phyloP scores from a whole-genome alignment of 176 grass and related monocot species.

The Phyllostachys edulis region DNA sequence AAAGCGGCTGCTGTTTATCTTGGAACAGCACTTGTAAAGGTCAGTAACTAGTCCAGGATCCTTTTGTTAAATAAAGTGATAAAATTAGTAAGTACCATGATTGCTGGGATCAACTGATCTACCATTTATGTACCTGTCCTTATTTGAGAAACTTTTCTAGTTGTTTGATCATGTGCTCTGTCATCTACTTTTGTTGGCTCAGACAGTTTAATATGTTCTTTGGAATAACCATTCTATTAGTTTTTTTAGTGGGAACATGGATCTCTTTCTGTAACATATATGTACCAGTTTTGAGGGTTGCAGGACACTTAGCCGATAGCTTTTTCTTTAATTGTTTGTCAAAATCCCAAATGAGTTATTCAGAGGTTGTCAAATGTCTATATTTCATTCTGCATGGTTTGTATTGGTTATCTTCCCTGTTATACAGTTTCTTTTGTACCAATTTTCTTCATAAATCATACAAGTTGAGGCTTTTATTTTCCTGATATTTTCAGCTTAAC shows the following conservation, averaged over 20 bases:
- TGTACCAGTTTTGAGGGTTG: neutral
- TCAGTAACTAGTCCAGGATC: conserved; percentile 25
- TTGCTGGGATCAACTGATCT: neutral
- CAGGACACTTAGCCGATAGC: neutral
- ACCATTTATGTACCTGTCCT: neutral
- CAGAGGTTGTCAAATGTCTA: neutral
- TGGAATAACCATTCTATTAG: neutral
- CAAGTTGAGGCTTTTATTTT: neutral
- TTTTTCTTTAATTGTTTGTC: neutral
- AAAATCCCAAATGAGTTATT: conserved; percentile 5
- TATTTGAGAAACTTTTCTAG: neutral
- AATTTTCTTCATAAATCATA: neutral
- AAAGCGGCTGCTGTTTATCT: conserved; percentile 94
- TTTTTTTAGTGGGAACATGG: neutral
- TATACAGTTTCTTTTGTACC: neutral
- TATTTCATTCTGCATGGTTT: conserved; percentile 13
- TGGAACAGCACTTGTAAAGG: conserved; percentile 89
- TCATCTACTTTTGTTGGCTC: conserved; percentile 7
- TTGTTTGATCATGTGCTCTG: neutral
- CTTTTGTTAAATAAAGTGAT: neutral
- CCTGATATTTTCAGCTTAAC: conserved; percentile 6
- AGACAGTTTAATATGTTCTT: conserved; percentile 13
- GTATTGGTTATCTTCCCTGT: neutral
- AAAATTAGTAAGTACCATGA: conserved; percentile 2
- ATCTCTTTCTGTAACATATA: neutral